Percentiles rank a stretch among this genome's conserved stretches.
Evolutionary conservation across 495 filamentous ascomycete species (phyloP).

Genomic region (Hypoxylon fragiforme): DNA sequence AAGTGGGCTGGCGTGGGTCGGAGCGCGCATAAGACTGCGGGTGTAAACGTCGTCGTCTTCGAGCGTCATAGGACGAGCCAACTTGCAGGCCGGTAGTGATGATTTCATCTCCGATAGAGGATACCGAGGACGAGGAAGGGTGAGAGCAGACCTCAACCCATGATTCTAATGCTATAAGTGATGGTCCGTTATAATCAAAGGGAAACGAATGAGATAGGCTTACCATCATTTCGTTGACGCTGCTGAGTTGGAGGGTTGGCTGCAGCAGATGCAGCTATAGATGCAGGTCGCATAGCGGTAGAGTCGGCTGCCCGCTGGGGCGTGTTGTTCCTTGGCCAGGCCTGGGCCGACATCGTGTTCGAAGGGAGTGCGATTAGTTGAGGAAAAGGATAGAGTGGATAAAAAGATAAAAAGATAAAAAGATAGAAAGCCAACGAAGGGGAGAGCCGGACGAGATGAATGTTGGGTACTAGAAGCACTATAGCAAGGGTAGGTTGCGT

Average conservation of each 20-base stretch:
- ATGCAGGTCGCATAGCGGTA: slow-evolving; percentile 21
- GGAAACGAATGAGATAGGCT: slow-evolving; percentile 17
- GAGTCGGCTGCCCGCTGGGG: slow-evolving; percentile 23
- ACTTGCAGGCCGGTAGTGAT: slow-evolving; percentile 83
- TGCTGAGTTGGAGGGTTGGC: slow-evolving; percentile 24
- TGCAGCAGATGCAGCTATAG: slow-evolving; percentile 5
- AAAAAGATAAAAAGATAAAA: background rate
- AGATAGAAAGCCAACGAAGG: background rate
- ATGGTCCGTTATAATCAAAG: slow-evolving; percentile 4
- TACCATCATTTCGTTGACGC: slow-evolving; percentile 36
- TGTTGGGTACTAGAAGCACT: background rate
- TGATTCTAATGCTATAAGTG: slow-evolving; percentile 66
- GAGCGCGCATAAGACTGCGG: slow-evolving; percentile 47
- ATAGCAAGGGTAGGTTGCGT: background rate
- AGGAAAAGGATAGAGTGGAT: background rate
- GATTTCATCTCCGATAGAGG: slow-evolving; percentile 84
- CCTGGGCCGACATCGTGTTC: slow-evolving; percentile 27
- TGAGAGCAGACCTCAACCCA: slow-evolving; percentile 96
- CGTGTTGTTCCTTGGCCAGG: slow-evolving; percentile 25
- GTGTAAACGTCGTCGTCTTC: slow-evolving; percentile 60
- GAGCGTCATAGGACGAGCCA: slow-evolving; percentile 54
- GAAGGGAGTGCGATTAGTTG: background rate
- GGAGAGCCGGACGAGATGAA: background rate
- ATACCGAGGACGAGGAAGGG: slow-evolving; percentile 87
- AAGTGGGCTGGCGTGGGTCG: slow-evolving; percentile 32